phyloP scores from a whole-genome alignment of 495 filamentous ascomycete genomes.

The Tuber indicum region DNA sequence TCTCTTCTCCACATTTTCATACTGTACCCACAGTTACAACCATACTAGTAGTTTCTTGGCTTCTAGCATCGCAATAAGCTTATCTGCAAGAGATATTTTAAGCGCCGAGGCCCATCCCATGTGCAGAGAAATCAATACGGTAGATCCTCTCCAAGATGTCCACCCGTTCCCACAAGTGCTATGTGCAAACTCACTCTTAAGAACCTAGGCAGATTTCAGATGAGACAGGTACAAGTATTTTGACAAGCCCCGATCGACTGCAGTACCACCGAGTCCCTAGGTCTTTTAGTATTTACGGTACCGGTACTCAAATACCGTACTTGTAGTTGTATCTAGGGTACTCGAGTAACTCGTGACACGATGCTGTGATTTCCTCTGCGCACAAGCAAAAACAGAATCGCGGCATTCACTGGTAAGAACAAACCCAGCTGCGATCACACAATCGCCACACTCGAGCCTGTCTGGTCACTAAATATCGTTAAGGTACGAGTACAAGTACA shows the following conservation, averaged over 20 bases:
- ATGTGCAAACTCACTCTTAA: not conserved
- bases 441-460: not conserved
- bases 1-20: not conserved
- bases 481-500: no score
- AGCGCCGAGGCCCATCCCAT: not conserved
- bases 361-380: not conserved
- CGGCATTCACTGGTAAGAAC: not conserved
- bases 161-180: not conserved
- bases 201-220: not conserved
- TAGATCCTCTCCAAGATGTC: not conserved
- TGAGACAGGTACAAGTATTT: not conserved
- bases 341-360: not conserved
- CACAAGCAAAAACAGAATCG: not conserved
- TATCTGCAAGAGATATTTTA: not conserved
- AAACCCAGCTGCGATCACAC: not conserved
- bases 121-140: not conserved
- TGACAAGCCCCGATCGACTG: not conserved
- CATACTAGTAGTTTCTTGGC: not conserved
- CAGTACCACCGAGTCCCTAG: not conserved
- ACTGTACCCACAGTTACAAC: not conserved
- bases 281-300: not conserved
- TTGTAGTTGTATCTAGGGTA: no score
- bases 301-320: not conserved
- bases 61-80: not conserved
- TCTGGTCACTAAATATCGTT: no score